phyloP scores from a whole-genome alignment of 306 rosid genomes.

The Vigna hirtella region DNA sequence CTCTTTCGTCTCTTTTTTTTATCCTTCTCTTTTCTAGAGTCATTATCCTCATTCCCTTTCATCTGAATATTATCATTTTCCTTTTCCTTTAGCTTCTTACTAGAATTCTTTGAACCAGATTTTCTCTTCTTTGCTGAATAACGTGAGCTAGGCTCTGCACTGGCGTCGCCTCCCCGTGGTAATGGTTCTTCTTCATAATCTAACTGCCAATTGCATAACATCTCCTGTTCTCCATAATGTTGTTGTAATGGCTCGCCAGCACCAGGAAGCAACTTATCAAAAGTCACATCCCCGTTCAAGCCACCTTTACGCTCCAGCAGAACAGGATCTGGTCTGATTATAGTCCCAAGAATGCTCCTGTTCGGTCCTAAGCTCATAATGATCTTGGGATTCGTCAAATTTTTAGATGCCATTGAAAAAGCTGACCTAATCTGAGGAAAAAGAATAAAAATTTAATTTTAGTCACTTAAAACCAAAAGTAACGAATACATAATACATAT shows the following conservation, averaged over 20 bases:
- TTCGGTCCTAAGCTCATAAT: constrained; percentile 68
- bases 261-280: constrained; percentile 88
- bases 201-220: constrained; percentile 80
- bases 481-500: background rate
- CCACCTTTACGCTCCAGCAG: constrained; percentile 88
- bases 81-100: constrained; percentile 62
- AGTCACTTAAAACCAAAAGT: background rate
- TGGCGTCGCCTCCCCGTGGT: constrained; percentile 58
- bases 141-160: constrained; percentile 43
- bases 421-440: constrained; percentile 82
- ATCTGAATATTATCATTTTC: constrained; percentile 27
- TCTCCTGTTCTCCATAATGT: constrained; percentile 54
- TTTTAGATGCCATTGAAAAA: constrained; percentile 80
- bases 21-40: constrained; percentile 52
- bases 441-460: background rate
- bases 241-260: constrained; percentile 76
- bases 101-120: constrained; percentile 48
- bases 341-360: constrained; percentile 94
- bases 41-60: constrained; percentile 47
- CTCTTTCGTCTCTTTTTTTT: constrained; percentile 50
- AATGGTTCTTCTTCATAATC: constrained; percentile 80
- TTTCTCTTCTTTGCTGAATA: constrained; percentile 72
- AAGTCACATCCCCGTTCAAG: constrained; percentile 67
- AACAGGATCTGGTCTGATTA: constrained; percentile 82
- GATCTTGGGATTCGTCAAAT: constrained; percentile 77